Evolutionary conservation across 495 filamentous ascomycete genomes (phyloP).

Genomic region (Tuber aestivum): DNA sequence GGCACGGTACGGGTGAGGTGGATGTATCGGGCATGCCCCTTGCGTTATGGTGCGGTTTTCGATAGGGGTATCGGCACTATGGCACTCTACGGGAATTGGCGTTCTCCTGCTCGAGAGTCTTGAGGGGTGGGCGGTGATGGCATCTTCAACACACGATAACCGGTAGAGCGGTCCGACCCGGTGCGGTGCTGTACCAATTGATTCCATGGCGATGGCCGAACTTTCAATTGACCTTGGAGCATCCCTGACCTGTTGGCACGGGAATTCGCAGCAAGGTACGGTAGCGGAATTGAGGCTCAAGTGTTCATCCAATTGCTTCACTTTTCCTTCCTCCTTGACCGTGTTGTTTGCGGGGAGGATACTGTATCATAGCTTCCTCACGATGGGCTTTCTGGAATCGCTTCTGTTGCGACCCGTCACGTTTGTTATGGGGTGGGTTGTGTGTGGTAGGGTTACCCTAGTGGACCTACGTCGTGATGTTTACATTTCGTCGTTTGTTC

Average conservation of each 20-base stretch:
- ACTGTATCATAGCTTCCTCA: neutral
- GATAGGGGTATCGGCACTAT: no score
- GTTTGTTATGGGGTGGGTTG: neutral
- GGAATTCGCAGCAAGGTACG: neutral
- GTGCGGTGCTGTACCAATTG: neutral
- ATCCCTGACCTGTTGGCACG: neutral
- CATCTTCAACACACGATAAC: neutral
- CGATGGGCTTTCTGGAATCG: neutral
- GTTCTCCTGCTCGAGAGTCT: neutral
- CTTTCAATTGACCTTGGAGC: neutral
- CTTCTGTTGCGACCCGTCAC: neutral
- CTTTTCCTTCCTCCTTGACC: neutral
- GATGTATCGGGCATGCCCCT: neutral
- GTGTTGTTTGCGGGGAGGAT: neutral
- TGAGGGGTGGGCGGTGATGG: neutral
- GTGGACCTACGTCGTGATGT: neutral
- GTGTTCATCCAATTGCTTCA: neutral
- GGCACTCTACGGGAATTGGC: neutral
- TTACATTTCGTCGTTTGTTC: neutral
- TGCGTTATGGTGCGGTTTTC: neutral
- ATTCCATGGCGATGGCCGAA: neutral
- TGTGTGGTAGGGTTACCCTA: neutral
- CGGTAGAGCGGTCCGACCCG: conserved; percentile 1
- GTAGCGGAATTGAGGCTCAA: neutral
- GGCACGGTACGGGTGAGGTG: neutral